Evolutionary conservation across 1,139 yeast species (phyloP).

Genomic region (Candida neerlandica): DNA sequence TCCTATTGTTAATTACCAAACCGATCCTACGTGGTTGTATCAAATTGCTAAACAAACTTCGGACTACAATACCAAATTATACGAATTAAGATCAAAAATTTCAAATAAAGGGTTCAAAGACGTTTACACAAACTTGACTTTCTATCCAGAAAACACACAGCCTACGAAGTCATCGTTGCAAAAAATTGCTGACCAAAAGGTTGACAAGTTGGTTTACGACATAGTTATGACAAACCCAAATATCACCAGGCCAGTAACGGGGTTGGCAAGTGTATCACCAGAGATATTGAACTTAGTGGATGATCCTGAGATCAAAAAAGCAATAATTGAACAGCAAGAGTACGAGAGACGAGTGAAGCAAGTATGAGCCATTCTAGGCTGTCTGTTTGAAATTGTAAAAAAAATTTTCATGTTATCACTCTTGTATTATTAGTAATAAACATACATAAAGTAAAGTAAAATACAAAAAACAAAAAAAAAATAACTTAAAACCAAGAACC

Average conservation of each 20-base stretch:
- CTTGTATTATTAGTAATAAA: conserved; percentile 9
- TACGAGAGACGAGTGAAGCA: conserved; percentile 41
- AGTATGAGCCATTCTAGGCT: neutral
- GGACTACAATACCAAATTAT: conserved; percentile 64
- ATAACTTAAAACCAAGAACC: neutral
- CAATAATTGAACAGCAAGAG: conserved; percentile 66
- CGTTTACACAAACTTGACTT: conserved; percentile 76
- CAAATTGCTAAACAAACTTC: conserved; percentile 81
- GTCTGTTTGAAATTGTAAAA: too few species aligned
- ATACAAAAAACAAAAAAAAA: neutral
- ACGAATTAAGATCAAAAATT: conserved; percentile 59
- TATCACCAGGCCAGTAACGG: conserved; percentile 53
- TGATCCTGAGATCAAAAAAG: conserved; percentile 58
- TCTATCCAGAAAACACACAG: conserved; percentile 77
- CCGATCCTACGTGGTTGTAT: conserved; percentile 83
- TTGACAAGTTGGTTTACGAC: conserved; percentile 43
- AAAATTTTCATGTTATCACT: neutral
- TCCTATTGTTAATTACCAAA: conserved; percentile 46
- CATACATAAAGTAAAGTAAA: conserved; percentile 5
- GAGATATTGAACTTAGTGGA: conserved; percentile 57
- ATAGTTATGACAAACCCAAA: conserved; percentile 30
- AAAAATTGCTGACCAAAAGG: conserved; percentile 19
- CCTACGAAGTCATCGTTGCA: conserved; percentile 46
- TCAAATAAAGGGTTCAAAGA: conserved; percentile 69
- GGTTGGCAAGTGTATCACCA: conserved; percentile 59